These are phyloP conservation scores for Ramularia endophylla DNA, from an alignment of 2,329 filamentous ascomycete species.

Conservation along the genomic window DNA sequence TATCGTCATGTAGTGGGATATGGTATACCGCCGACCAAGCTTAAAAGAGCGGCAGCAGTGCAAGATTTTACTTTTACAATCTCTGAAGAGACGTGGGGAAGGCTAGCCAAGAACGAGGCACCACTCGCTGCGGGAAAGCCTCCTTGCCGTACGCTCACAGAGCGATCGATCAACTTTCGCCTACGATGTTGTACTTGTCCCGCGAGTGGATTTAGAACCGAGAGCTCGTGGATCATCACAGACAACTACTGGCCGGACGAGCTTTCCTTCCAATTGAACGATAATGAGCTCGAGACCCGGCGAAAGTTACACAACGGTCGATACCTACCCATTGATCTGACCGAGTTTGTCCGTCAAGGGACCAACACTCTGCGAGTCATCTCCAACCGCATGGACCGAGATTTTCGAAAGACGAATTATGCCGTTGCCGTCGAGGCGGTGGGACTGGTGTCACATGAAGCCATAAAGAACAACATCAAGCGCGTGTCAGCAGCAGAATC, in stretches of 20 bases:
- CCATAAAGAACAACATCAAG: conserved; percentile 33
- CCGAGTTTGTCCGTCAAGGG: conserved; percentile 52
- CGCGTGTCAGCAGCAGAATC: conserved; percentile 44
- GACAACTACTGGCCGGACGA: conserved; percentile 66
- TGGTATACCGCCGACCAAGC: conserved; percentile 41
- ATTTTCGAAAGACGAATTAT: conserved; percentile 41
- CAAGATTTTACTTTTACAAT: conserved; percentile 45
- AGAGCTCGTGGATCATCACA: conserved; percentile 56
- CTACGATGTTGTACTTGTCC: conserved; percentile 57
- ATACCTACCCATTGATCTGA: conserved; percentile 71
- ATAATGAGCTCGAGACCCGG: conserved; percentile 47
- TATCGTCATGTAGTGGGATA: conserved; percentile 56
- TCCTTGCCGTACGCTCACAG: conserved; percentile 32
- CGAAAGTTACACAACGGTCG: conserved; percentile 68
- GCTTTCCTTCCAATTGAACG: conserved; percentile 65
- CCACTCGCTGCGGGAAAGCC: conserved; percentile 29
- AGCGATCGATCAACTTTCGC: conserved; percentile 58
- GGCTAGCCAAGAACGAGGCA: conserved; percentile 30
- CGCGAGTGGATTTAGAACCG: conserved; percentile 29
- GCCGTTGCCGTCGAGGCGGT: conserved; percentile 67
- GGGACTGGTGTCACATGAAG: conserved; percentile 43
- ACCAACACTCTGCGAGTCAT: conserved; percentile 56
- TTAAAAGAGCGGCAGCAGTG: conserved; percentile 31
- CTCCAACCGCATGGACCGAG: conserved; percentile 36
- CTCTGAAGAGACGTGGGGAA: conserved; percentile 30